phyloP scores from a whole-genome alignment of 2,329 filamentous ascomycete genomes.

The Apiospora sp. region DNA sequence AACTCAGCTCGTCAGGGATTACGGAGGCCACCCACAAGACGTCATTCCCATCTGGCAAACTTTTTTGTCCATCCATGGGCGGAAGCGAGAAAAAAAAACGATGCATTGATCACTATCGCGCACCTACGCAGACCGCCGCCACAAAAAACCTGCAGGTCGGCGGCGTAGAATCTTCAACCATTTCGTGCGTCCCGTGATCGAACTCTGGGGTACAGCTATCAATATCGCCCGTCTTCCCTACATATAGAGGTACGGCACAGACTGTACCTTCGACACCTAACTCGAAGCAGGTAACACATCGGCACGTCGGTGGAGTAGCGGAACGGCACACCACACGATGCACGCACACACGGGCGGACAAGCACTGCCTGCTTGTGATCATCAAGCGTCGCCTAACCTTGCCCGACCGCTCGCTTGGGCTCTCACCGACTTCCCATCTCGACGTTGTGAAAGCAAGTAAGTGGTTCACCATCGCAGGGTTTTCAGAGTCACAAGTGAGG shows the following conservation, averaged over 20 bases:
- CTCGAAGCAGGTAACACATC: neutral
- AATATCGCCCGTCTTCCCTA: neutral
- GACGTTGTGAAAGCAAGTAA: neutral
- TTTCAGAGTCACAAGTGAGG: neutral
- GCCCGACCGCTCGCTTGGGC: slow-evolving; percentile 7
- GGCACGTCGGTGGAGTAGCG: neutral
- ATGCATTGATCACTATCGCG: slow-evolving; percentile 4
- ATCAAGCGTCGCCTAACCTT: slow-evolving; percentile 17
- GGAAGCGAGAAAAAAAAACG: neutral
- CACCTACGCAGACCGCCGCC: slow-evolving; percentile 2
- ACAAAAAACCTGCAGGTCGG: neutral
- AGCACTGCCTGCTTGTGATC: slow-evolving; percentile 4
- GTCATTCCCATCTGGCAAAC: neutral
- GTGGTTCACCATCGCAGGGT: slow-evolving; percentile 1
- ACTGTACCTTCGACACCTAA: neutral
- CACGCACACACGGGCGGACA: neutral
- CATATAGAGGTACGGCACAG: neutral
- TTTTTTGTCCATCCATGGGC: neutral
- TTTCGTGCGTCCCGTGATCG: slow-evolving; percentile 2
- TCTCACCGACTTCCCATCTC: slow-evolving; percentile 7
- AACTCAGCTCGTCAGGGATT: neutral
- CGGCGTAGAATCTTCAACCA: slow-evolving; percentile 4
- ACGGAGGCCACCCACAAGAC: slow-evolving; percentile 14
- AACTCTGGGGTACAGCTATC: slow-evolving; percentile 1
- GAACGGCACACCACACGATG: neutral